Evolutionary conservation across 2,329 filamentous ascomycete genomes (phyloP), one percentile per base, ranked within the genome.

Genomic region (Ambrosiella beaveri): DNA sequence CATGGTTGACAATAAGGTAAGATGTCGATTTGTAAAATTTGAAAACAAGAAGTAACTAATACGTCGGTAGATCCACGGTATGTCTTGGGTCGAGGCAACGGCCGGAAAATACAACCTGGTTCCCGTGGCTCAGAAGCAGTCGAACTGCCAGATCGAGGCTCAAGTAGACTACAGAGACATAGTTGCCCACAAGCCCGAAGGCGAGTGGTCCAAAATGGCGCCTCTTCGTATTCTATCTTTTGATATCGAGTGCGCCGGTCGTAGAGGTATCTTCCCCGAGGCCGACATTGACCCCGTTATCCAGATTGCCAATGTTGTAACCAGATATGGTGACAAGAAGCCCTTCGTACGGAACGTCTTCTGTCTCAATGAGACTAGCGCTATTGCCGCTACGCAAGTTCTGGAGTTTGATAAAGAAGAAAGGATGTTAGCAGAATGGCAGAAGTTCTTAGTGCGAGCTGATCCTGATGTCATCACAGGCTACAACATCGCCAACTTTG

Each of bases 401-500:
- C 76, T 95, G 45, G 85, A 89, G 61, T 96, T 86, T 63, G 75
- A 85, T 15, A 77, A 79, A 49, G 93, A 98, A 68, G 81, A 85
- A 57, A 82, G 89, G 61, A 93, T 98, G 90, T 75, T 98, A n/a
- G 82, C 84, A 71, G 81, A 83, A 47, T 98, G 93, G 93, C 84
- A 86, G 65, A 79, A 94, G 61, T 98, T 98, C 63, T 70, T 98
- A 13, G 78, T 94, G 64, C 82, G 88, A 65, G 88, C 93, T 1
- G 93, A 98, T 64, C 91, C 93, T 0, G 93, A 98, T 71, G 86
- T 98, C 63, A 95, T 98, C 66, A 98, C 94, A 58, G 93, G 93
- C 51, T 98, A 98, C 82, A 98, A 98, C 70, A 98, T 95, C 71
- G 75, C 87, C 67, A 98, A 98, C 72, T 98, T 98, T 71, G 93